phyloP scores from a whole-genome alignment of 331 rosid genomes.

The Dryas integrifolia region DNA sequence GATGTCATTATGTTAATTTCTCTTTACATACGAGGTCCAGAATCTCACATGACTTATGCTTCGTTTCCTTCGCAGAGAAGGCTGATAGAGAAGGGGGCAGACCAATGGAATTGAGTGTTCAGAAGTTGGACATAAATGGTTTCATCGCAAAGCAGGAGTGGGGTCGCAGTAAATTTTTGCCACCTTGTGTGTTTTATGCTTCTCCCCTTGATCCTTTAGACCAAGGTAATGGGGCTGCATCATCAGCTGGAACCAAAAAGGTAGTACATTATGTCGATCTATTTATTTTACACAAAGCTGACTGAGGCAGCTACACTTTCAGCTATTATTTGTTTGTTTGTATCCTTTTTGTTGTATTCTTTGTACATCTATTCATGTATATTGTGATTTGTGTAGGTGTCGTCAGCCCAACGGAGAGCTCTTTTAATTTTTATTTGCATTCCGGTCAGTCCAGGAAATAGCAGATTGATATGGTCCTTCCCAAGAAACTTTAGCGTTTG shows the following conservation, averaged over 20 bases:
- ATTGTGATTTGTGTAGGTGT: conserved; percentile 44
- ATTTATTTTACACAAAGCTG: background rate
- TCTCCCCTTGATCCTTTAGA: conserved; percentile 28
- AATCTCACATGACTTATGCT: background rate
- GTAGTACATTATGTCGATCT: conserved; percentile 29
- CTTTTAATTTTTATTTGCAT: conserved; percentile 60
- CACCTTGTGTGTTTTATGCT: conserved; percentile 62
- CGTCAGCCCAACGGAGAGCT: conserved; percentile 34
- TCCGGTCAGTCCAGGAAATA: conserved; percentile 92
- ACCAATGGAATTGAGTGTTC: conserved; percentile 63
- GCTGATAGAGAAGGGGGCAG: conserved; percentile 93
- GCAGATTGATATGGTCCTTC: conserved; percentile 86
- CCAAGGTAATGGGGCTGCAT: conserved; percentile 30
- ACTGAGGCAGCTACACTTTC: background rate
- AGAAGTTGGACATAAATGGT: conserved; percentile 53
- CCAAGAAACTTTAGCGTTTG: conserved; percentile 78
- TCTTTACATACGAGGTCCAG: conserved; percentile 20
- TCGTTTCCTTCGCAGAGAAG: conserved; percentile 49
- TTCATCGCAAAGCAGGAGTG: conserved; percentile 51
- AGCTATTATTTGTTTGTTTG: background rate
- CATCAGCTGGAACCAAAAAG: conserved; percentile 46
- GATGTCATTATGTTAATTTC: background rate
- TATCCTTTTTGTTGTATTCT: background rate
- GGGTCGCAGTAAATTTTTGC: conserved; percentile 45
- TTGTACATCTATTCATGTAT: conserved; percentile 3